Percentiles rank a stretch among this genome's conserved stretches.
Evolutionary conservation across 2,329 filamentous ascomycete genomes (phyloP).

Genomic region (Venturia pyrina): DNA sequence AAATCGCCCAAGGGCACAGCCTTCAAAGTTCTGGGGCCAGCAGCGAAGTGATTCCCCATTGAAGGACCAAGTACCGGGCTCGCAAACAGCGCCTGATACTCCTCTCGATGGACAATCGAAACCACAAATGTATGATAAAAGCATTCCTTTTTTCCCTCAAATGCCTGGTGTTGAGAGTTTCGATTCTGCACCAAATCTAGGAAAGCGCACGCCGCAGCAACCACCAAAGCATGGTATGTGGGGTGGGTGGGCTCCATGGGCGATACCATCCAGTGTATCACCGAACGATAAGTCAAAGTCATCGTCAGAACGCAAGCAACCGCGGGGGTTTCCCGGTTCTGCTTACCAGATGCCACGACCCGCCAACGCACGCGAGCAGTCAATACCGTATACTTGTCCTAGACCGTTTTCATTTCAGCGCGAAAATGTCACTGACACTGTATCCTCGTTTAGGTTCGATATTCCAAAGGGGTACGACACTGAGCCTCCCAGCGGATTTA

Average conservation of each 20-base stretch:
- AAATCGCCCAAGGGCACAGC: constrained; percentile 3
- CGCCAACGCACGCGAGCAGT: neutral
- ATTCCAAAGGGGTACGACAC: neutral
- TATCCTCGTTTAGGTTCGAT: neutral
- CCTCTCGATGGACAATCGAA: neutral
- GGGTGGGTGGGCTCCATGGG: neutral
- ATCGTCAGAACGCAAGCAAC: neutral
- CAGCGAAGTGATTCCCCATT: neutral
- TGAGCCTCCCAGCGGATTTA: neutral
- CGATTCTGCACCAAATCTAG: neutral
- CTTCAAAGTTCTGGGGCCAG: constrained; percentile 5
- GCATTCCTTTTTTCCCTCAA: neutral
- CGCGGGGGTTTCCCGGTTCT: neutral
- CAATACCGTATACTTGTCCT: neutral
- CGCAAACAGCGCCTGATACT: neutral
- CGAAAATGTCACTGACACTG: neutral
- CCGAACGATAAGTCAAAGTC: neutral
- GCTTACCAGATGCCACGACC: neutral
- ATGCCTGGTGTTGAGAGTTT: neutral
- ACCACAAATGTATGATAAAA: constrained; percentile 10
- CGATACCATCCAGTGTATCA: constrained; percentile 1
- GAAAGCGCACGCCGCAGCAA: neutral
- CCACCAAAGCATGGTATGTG: neutral
- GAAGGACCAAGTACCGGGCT: neutral
- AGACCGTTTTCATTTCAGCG: neutral